Evolutionary conservation across 306 rosid genomes (phyloP), one percentile per base, ranked within the genome.

Genomic region (Cicer bijugum): DNA sequence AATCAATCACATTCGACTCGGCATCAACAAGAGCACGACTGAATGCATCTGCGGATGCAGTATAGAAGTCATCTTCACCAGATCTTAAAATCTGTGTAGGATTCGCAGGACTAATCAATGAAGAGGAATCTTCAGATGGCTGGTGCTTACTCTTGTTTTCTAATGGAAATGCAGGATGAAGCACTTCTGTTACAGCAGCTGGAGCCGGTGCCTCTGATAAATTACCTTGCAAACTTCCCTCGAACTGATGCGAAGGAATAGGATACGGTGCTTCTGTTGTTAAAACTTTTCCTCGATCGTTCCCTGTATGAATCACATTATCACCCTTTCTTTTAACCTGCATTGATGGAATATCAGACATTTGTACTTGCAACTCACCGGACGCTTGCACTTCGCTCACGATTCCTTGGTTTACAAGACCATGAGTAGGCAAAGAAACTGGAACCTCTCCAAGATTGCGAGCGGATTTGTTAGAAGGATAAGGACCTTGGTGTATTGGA

Each of bases 1-100:
- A 85, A 83, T 91, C 97, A 68, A 82, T 82, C 37, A 83, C 84
- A 71, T 70, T 85, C 68, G 97, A 77, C 60, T 82, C 89, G 46
- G 82, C 69, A 40, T 89, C 89, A 45, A 80, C 63, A 84, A 74
- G 83, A 73, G 76, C 84, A 62, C 77, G 83, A 79, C 81, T 51
- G 78, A 82, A 74, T 68, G 89, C 85, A 76, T 67, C 79, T 62
- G 75, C 57, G 46, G 89, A 48, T 72, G 86, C 48, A 63, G 86
- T 37, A 52, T 46, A 78, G 46, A 57, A 74, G 78, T 85, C 88
- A 75, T 81, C 85, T 64, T 88, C 92, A 14, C 72, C 84, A 50
- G 82, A 75, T 76, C 79, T 88, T 33, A 83, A 80, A 81, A 67
- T 80, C 82, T 77, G 90, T 9, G 71, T 53, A 8, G 85, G 81